Percentiles rank a stretch among this genome's conserved stretches.
These are phyloP conservation scores for Candida anutae DNA, from an alignment of 1,139 yeast genomes.

Conservation along the genomic window DNA sequence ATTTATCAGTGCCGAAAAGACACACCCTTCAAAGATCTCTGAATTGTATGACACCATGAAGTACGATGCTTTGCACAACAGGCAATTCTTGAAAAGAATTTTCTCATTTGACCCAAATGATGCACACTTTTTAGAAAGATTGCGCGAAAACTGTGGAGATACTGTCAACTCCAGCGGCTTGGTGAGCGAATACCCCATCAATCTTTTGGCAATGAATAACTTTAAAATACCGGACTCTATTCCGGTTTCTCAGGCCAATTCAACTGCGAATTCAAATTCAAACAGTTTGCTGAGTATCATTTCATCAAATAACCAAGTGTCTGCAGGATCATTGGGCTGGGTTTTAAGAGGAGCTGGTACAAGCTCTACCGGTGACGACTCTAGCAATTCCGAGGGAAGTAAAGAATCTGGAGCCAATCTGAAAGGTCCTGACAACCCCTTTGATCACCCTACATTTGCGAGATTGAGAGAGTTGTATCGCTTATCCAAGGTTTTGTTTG, in stretches of 20 bases:
- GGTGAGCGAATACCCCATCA: conserved; percentile 75
- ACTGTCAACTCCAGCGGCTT: conserved; percentile 55
- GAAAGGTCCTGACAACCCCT: conserved; percentile 45
- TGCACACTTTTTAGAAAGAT: conserved; percentile 30
- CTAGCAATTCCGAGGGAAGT: conserved; percentile 15
- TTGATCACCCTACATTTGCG: conserved; percentile 74
- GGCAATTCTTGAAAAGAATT: conserved; percentile 77
- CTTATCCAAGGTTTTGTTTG: conserved; percentile 87
- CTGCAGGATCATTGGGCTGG: conserved; percentile 73
- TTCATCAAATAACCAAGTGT: conserved; percentile 23
- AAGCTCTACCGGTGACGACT: conserved; percentile 15
- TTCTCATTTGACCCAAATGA: conserved; percentile 65
- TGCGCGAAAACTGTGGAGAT: conserved; percentile 37
- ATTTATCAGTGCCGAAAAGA: conserved; percentile 87
- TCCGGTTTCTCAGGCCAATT: conserved; percentile 5
- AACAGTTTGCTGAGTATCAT: conserved; percentile 18
- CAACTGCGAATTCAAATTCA: conserved; percentile 7
- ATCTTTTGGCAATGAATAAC: conserved; percentile 67
- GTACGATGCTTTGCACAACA: conserved; percentile 92
- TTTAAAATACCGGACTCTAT: conserved; percentile 43
- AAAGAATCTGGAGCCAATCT: conserved; percentile 8
- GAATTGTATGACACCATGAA: conserved; percentile 98
- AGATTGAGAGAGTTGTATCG: conserved; percentile 82
- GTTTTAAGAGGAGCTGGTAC: conserved; percentile 44
- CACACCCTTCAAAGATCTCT: conserved; percentile 94